Evolutionary conservation across 1,139 yeast genomes (phyloP).

Genomic region (Chernovozyma sophiae-reginae): DNA sequence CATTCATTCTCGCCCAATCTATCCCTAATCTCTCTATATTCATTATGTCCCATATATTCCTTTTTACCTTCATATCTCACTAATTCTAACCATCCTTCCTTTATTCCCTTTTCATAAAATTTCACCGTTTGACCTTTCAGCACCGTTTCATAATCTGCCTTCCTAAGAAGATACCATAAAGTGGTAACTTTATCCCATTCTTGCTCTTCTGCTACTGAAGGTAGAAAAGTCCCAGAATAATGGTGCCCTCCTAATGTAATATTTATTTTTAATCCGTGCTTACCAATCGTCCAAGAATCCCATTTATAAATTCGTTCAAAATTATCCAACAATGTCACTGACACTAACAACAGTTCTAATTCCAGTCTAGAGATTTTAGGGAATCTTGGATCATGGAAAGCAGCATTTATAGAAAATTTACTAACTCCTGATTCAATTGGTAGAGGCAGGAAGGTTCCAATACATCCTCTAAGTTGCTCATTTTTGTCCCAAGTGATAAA

Average conservation of each 20-base stretch:
- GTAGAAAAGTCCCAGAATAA: conserved; percentile 78
- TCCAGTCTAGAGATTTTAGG: conserved; percentile 58
- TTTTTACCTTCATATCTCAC: conserved; percentile 40
- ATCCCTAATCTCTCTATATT: conserved; percentile 14
- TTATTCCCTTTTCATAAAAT: conserved; percentile 29
- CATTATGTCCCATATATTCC: conserved; percentile 22
- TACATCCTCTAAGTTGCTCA: conserved; percentile 75
- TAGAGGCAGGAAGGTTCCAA: conserved; percentile 68
- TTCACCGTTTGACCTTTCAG: conserved; percentile 15
- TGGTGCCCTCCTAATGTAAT: conserved; percentile 32
- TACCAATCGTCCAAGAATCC: conserved; percentile 76
- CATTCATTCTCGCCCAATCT: too few species aligned
- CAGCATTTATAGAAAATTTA: conserved; percentile 61
- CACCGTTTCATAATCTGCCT: conserved; percentile 49
- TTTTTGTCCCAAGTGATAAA: conserved; percentile 83
- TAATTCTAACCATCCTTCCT: conserved; percentile 33
- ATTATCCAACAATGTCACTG: conserved; percentile 63
- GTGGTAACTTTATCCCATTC: conserved; percentile 78
- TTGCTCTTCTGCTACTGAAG: conserved; percentile 88
- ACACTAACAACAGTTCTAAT: conserved; percentile 38
- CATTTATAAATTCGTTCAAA: conserved; percentile 51
- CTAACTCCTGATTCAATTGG: conserved; percentile 54
- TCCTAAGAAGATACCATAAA: conserved; percentile 60
- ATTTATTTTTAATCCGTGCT: conserved; percentile 69
- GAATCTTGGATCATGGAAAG: conserved; percentile 76